A percentile compares a stretch with the other conserved stretches of the same genome.
These are phyloP conservation scores for Backusella parvicylindrica DNA, from an alignment of 192 early-diverging fungal species.

Conservation along the genomic window DNA sequence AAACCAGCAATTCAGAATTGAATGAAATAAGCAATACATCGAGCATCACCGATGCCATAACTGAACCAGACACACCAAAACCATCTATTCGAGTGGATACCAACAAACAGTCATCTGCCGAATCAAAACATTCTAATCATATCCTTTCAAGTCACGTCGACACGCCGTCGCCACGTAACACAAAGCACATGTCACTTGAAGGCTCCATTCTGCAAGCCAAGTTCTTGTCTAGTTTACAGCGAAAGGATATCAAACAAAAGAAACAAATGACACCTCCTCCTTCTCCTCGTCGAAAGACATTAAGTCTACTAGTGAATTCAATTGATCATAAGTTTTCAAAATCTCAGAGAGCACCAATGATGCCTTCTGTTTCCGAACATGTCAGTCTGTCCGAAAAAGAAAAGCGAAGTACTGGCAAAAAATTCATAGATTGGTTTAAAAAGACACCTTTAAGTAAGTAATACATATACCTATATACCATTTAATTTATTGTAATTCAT, in stretches of 20 bases:
- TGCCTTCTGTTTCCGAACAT: constrained; percentile 29
- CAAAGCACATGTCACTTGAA: constrained; percentile 10
- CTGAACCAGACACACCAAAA: not conserved
- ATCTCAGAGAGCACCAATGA: not conserved
- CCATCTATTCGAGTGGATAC: not conserved
- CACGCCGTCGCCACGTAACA: not conserved
- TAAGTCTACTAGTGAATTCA: constrained; percentile 32
- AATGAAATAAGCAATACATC: not conserved
- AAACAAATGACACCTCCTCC: not conserved
- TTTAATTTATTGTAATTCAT: not conserved
- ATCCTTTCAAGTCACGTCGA: not conserved
- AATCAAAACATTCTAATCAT: not conserved
- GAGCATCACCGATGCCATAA: not conserved
- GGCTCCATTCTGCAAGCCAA: constrained; percentile 33
- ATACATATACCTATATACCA: not conserved
- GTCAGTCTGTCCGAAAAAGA: constrained; percentile 10
- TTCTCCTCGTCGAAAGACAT: constrained; percentile 23
- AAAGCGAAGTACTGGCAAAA: constrained; percentile 52
- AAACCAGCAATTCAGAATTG: not conserved
- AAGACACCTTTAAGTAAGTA: constrained; percentile 52
- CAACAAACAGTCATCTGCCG: not conserved
- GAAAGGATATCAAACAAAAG: not conserved
- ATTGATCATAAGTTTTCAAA: constrained; percentile 19
- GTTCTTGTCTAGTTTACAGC: constrained; percentile 32
- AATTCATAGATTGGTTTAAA: constrained; percentile 73